Conservation (phyloP, 2,329 filamentous ascomycete genomes). For the Thermoascus crustaceus region DNA sequence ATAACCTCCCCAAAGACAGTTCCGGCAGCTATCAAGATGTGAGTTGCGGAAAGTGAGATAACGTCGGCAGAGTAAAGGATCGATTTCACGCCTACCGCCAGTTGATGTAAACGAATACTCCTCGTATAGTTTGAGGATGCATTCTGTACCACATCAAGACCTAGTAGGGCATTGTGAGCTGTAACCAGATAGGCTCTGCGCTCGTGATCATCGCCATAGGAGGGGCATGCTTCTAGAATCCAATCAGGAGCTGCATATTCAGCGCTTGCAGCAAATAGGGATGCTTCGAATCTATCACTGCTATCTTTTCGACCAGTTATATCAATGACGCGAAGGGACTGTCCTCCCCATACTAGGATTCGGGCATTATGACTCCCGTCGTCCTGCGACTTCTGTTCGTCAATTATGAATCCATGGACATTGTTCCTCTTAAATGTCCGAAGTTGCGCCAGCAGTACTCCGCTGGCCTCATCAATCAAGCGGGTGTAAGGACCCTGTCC, state of each 20-base stretch:
- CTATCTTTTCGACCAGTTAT: conserved; percentile 7
- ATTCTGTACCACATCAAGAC: conserved; percentile 30
- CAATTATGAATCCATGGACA: conserved; percentile 30
- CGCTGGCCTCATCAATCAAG: conserved; percentile 25
- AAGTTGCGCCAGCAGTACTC: conserved; percentile 20
- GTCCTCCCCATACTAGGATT: conserved; percentile 62
- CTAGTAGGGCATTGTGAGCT: conserved; percentile 75
- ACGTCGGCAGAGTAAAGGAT: conserved; percentile 82
- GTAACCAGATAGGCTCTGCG: conserved; percentile 58
- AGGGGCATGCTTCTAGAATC: conserved; percentile 60
- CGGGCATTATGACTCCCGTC: conserved; percentile 9
- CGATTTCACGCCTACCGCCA: conserved; percentile 56
- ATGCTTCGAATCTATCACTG: conserved; percentile 18
- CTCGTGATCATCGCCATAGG: conserved; percentile 15
- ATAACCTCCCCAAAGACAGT: conserved; percentile 94
- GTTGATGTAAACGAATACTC: conserved; percentile 24
- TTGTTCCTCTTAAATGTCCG: conserved; percentile 30
- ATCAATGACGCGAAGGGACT: conserved; percentile 42
- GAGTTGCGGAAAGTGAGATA: conserved; percentile 49
- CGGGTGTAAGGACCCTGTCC: conserved; percentile 31
- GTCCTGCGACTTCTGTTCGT: conserved; percentile 14
- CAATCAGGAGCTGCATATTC: conserved; percentile 58
- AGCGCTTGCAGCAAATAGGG: conserved; percentile 22
- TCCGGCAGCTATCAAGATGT: conserved; percentile 71
- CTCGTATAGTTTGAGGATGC: conserved; percentile 11